Evolutionary conservation across 2,329 filamentous ascomycete species (phyloP), one percentile per base, ranked within the genome.

Genomic region (Aureobasidium namibiae): DNA sequence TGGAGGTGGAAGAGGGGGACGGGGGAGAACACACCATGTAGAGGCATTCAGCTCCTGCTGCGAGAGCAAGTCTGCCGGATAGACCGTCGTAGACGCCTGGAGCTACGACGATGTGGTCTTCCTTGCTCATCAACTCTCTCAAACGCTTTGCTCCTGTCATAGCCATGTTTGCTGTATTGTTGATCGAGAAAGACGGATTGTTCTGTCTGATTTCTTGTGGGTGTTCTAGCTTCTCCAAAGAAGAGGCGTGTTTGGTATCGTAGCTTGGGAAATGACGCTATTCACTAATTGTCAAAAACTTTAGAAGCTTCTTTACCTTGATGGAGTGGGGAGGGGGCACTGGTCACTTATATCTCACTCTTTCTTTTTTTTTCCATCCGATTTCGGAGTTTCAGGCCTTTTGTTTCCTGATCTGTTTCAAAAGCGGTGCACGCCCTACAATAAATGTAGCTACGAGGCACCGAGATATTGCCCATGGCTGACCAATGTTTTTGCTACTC

Each of bases 41-140:
- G 39, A 88, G 68, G 59, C 77, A 80, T 48, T 86, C 80, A 61
- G 86, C 87, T 5, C 84, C 84, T n/a, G 82, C 75, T 42, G 77
- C 73, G 23, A 86, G 74, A 1, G 84, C 84, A 60, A 88, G 80
- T 1, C 85, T 76, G 0, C 85, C 84, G 2, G 82, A 83, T 58
- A 87, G 78, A 13, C 85, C 85, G 74, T 89, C 85, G 66, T 87
- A 87, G 2, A 88, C 84, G 33, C 85, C 85, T 0, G 84, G 85
- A 54, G 80, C 83, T 2, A 86, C 76, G 39, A 88, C 64, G 76
- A 80, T 69, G 2, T 69, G 65, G 26, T 61, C 42, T 7, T 59
- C 56, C 33, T 65, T 59, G 21, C 52, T 42, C 33, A 68, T 59
- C 56, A 67, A 58, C 26, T 64, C 42, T 14, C 64, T 62, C 3